These are phyloP conservation scores for Triticum turgidum DNA, from an alignment of 176 grass and related monocot species.

Conservation along the genomic window DNA sequence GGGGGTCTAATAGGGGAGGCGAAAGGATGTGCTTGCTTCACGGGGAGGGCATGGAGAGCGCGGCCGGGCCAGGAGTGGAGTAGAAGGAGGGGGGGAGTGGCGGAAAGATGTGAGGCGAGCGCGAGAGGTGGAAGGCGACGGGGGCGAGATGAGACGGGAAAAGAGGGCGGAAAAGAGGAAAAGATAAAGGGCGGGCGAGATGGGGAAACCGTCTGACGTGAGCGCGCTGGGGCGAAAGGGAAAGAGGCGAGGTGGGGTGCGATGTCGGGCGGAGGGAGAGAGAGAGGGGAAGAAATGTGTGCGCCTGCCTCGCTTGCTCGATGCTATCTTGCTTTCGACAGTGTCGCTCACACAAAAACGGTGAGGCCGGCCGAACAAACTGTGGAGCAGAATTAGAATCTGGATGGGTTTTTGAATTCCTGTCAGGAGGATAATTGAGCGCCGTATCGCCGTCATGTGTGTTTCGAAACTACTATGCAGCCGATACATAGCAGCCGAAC, in stretches of 20 bases:
- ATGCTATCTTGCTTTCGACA: not conserved
- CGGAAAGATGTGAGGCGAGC: not conserved
- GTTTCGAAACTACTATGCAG: too few relatives aligned
- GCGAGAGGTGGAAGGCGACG: conserved; percentile 38
- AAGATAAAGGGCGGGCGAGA: conserved; percentile 41
- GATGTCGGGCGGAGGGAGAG: conserved; percentile 20
- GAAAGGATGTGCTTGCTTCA: conserved; percentile 24
- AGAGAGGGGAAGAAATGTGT: too few relatives aligned
- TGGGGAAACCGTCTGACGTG: conserved; percentile 46
- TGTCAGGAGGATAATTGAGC: not conserved
- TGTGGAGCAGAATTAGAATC: not conserved
- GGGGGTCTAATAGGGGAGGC: not conserved
- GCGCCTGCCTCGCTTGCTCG: not conserved
- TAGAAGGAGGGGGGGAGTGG: conserved; percentile 19
- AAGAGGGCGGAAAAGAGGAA: conserved; percentile 21
- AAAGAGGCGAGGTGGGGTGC: conserved; percentile 22
- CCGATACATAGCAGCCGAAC: too few relatives aligned
- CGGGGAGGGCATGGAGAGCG: conserved; percentile 32
- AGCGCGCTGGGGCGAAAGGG: conserved; percentile 39
- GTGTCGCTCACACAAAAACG: not conserved
- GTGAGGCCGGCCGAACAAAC: too few relatives aligned
- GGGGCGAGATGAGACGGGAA: conserved; percentile 5
- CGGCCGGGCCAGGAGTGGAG: conserved; percentile 38
- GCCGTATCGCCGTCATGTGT: not conserved
- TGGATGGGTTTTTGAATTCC: not conserved